Percentiles rank a stretch among this genome's conserved stretches.
phyloP scores from a whole-genome alignment of 257 asterid genomes.

The Jacaranda copaia region DNA sequence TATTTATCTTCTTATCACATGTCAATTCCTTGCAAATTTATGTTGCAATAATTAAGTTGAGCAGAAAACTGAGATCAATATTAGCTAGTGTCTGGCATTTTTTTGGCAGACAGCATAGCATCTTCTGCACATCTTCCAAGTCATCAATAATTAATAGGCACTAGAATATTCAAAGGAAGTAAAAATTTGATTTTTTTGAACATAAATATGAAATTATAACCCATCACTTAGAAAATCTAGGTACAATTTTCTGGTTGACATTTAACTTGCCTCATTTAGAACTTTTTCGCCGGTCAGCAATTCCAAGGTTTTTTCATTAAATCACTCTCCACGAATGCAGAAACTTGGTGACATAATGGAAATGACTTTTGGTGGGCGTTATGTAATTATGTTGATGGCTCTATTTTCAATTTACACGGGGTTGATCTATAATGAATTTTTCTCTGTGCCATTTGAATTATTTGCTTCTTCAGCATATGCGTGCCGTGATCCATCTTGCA shows the following conservation, averaged over 20 bases:
- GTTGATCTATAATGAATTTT: conserved; percentile 76
- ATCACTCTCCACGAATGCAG: conserved; percentile 51
- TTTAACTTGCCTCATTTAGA: background rate
- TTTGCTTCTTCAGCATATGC: conserved; percentile 73
- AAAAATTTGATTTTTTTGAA: background rate
- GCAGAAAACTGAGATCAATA: background rate
- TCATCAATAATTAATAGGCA: background rate
- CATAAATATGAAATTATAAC: background rate
- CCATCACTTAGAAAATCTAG: background rate
- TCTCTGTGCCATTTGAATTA: conserved; percentile 73
- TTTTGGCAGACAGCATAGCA: background rate
- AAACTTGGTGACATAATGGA: conserved; percentile 89
- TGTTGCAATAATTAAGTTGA: background rate
- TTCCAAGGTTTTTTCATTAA: background rate
- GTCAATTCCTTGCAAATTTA: background rate
- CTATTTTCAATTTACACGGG: conserved; percentile 84
- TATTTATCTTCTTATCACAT: background rate
- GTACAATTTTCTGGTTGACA: background rate
- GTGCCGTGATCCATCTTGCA: conserved; percentile 76
- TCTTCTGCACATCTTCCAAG: background rate
- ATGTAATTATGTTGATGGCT: conserved; percentile 75
- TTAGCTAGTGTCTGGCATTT: background rate
- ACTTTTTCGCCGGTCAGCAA: background rate
- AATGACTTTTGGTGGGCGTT: conserved; percentile 85
- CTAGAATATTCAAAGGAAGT: background rate